These are phyloP conservation scores for Babesia microti DNA, from an alignment of 169 alveolate species.

Conservation along the genomic window DNA sequence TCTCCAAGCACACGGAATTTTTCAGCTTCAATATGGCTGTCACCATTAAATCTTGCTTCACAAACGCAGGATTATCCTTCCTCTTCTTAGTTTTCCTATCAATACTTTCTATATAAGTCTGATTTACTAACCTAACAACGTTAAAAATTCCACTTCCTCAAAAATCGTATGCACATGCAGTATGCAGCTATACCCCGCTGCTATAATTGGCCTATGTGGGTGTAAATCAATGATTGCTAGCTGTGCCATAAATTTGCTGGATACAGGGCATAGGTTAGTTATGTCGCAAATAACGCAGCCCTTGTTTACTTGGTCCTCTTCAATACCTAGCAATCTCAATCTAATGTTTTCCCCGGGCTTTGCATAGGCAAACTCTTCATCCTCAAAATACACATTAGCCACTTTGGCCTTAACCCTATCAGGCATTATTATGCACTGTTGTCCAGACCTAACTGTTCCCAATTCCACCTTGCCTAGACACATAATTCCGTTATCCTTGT, in stretches of 20 bases:
- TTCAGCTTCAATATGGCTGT: conserved; percentile 67
- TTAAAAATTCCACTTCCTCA: conserved; percentile 68
- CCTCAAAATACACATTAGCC: conserved; percentile 68
- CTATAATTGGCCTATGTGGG: conserved; percentile 82
- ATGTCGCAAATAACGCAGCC: conserved; percentile 90
- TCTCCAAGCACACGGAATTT: conserved; percentile 81
- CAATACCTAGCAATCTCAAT: conserved; percentile 73
- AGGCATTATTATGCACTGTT: conserved; percentile 76
- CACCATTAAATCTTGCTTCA: conserved; percentile 63
- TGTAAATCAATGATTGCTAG: conserved; percentile 79
- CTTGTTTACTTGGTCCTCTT: conserved; percentile 83
- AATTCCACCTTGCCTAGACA: conserved; percentile 85
- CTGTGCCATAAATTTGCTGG: conserved; percentile 78
- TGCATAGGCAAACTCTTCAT: conserved; percentile 76
- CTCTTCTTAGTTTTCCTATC: conserved; percentile 64
- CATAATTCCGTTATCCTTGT: conserved; percentile 79
- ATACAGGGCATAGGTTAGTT: conserved; percentile 80
- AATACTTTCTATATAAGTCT: conserved; percentile 30
- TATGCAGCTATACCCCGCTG: conserved; percentile 88
- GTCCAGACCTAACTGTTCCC: conserved; percentile 63
- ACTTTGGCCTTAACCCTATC: conserved; percentile 71
- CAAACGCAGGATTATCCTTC: conserved; percentile 68
- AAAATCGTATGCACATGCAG: conserved; percentile 76
- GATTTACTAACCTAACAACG: conserved; percentile 17
- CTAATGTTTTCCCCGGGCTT: conserved; percentile 84